Conservation (phyloP, 2,329 filamentous ascomycete species). For the Boeremia lycopersici region DNA sequence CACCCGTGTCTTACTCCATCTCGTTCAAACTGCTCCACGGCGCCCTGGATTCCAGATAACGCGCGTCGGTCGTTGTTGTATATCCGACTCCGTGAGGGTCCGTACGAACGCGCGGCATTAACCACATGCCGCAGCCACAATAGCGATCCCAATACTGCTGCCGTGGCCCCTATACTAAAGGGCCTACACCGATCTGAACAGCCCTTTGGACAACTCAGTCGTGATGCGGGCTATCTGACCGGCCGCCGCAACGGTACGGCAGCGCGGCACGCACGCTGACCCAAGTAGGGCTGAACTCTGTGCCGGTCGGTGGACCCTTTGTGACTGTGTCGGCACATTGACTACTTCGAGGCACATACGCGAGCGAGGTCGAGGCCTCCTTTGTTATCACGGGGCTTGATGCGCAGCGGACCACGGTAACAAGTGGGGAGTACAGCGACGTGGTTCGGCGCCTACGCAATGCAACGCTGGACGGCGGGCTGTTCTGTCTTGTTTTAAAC, state of each 20-base stretch:
- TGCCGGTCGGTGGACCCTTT: neutral
- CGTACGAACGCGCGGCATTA: neutral
- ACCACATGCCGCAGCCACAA: neutral
- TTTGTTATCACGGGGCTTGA: neutral
- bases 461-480: slow-evolving; percentile 16
- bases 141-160: neutral
- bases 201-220: neutral
- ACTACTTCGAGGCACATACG: slow-evolving; percentile 1
- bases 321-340: neutral
- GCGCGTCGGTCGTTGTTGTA: neutral
- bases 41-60: neutral
- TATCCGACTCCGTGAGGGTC: neutral
- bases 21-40: neutral
- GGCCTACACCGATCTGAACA: neutral
- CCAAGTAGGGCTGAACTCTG: slow-evolving; percentile 8
- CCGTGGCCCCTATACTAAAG: neutral
- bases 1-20: slow-evolving; percentile 5
- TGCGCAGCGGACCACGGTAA: neutral
- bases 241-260: slow-evolving; percentile 7
- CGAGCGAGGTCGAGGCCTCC: slow-evolving; percentile 4
- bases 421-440: slow-evolving; percentile 13
- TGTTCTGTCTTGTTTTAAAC: neutral
- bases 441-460: slow-evolving; percentile 3
- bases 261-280: slow-evolving; percentile 8
- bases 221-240: slow-evolving; percentile 1